A percentile compares a stretch with the other conserved stretches of the same genome.
Conservation (phyloP, 2,329 filamentous ascomycete species). For the Raffaelea arxii region DNA sequence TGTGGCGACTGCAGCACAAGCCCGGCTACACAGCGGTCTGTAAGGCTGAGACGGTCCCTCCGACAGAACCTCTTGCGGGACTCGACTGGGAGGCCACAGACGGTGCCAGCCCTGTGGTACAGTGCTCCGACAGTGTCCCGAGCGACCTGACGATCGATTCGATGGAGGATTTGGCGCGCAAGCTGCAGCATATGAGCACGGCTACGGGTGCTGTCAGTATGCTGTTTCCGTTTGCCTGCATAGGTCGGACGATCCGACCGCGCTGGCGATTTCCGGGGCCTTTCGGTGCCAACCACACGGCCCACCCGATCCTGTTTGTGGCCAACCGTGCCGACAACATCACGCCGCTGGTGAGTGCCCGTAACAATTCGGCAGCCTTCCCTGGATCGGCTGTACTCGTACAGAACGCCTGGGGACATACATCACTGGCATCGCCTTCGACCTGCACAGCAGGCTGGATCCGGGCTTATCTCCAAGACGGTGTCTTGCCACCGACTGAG, state of each 20-base stretch:
- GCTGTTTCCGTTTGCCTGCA: conserved; percentile 29
- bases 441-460: conserved; percentile 32
- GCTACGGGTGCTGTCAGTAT: conserved; percentile 34
- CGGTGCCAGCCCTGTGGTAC: conserved; percentile 34
- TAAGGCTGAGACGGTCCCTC: conserved; percentile 19
- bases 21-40: conserved; percentile 18
- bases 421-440: conserved; percentile 33
- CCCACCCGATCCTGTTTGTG: conserved; percentile 33
- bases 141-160: conserved; percentile 21
- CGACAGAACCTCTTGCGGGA: conserved; percentile 19
- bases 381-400: conserved; percentile 32
- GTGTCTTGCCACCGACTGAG: conserved; percentile 26
- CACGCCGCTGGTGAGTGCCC: conserved; percentile 31
- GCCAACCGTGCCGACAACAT: conserved; percentile 33
- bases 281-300: conserved; percentile 22
- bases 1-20: no score
- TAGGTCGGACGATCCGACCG: conserved; percentile 25
- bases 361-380: conserved; percentile 12
- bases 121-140: conserved; percentile 32
- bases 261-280: conserved; percentile 27
- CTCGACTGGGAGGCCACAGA: conserved; percentile 23
- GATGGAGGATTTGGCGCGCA: conserved; percentile 23
- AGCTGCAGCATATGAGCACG: conserved; percentile 26
- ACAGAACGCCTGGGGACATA: conserved; percentile 40
- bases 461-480: conserved; percentile 34